phyloP scores from a whole-genome alignment of 208 protist species.

The Hexamita inflata region DNA sequence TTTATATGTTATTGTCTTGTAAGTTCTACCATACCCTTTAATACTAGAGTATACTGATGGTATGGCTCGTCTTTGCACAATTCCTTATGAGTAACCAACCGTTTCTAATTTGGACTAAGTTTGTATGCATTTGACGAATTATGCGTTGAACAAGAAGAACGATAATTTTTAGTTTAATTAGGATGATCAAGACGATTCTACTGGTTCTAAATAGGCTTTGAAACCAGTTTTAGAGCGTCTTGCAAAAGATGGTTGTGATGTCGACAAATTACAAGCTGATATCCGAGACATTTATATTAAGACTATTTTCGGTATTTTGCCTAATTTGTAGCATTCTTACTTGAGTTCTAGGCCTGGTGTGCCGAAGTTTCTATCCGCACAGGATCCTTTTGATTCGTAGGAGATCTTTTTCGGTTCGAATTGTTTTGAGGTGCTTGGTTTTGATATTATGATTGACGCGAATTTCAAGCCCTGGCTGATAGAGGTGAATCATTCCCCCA shows the following conservation, averaged over 20 bases:
- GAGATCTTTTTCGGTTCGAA: slow-evolving; percentile 9
- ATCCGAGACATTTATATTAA: slow-evolving; percentile 41
- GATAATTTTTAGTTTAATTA: slow-evolving; percentile 68
- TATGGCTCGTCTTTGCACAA: slow-evolving; percentile 72
- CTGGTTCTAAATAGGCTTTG: slow-evolving; percentile 71
- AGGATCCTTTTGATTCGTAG: background rate
- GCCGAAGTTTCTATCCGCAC: background rate
- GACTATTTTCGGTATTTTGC: slow-evolving; percentile 24
- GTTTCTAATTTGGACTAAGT: slow-evolving; percentile 59
- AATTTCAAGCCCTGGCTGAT: slow-evolving; percentile 39
- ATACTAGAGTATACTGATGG: slow-evolving; percentile 75
- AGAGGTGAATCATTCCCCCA: slow-evolving; percentile 46
- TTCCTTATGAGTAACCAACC: slow-evolving; percentile 62
- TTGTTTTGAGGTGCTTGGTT: slow-evolving; percentile 43
- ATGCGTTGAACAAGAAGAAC: slow-evolving; percentile 77
- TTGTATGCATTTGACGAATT: slow-evolving; percentile 87
- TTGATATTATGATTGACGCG: slow-evolving; percentile 46
- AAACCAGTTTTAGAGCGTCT: slow-evolving; percentile 65
- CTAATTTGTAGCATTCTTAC: slow-evolving; percentile 26
- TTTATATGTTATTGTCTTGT: slow-evolving; percentile 72
- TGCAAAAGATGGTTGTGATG: slow-evolving; percentile 32
- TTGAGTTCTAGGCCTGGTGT: slow-evolving; percentile 39
- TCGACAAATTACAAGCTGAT: background rate
- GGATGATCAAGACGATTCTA: slow-evolving; percentile 52
- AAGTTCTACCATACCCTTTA: slow-evolving; percentile 57